Conservation (phyloP, 148 eudicot genomes). For the Tetragonia tetragonoides region DNA sequence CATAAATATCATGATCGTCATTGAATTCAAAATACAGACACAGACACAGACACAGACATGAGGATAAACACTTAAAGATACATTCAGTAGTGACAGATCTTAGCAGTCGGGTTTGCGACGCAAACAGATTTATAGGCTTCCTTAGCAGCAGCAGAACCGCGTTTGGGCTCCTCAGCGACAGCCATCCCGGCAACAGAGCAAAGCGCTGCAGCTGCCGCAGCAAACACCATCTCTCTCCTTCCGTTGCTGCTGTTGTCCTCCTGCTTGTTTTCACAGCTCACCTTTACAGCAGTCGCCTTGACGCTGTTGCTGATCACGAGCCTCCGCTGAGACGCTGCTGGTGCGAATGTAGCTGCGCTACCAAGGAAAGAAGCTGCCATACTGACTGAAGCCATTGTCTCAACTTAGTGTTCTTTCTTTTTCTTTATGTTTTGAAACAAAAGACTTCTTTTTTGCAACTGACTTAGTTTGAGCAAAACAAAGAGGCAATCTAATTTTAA, state of each 20-base stretch:
- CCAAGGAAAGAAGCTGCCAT: slow-evolving; percentile 33
- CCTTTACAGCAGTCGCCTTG: slow-evolving; percentile 26
- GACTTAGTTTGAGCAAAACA: not conserved
- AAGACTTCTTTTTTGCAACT: not conserved
- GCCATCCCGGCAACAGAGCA: slow-evolving; percentile 38
- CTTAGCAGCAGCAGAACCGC: slow-evolving; percentile 42
- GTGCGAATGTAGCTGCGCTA: slow-evolving; percentile 1
- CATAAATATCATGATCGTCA: not conserved
- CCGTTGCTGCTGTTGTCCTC: slow-evolving; percentile 27
- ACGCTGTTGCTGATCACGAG: slow-evolving; percentile 27
- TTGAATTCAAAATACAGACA: not conserved
- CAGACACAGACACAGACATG: not conserved
- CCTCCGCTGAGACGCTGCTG: slow-evolving; percentile 10
- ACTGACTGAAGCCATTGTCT: slow-evolving; percentile 41
- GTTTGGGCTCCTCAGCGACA: slow-evolving; percentile 34
- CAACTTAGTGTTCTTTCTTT: not conserved
- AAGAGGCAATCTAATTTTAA: slow-evolving; percentile 12
- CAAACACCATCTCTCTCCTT: slow-evolving; percentile 48
- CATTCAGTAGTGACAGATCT: slow-evolving; percentile 43
- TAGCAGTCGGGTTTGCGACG: slow-evolving; percentile 56
- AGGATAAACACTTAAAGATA: not conserved
- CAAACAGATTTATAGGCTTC: slow-evolving; percentile 44
- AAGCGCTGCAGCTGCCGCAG: slow-evolving; percentile 36
- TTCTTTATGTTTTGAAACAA: not conserved
- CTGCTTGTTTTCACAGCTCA: slow-evolving; percentile 25